Evolutionary conservation across 2,329 filamentous ascomycete genomes (phyloP).

Genomic region (Aspergillus arachidicola): DNA sequence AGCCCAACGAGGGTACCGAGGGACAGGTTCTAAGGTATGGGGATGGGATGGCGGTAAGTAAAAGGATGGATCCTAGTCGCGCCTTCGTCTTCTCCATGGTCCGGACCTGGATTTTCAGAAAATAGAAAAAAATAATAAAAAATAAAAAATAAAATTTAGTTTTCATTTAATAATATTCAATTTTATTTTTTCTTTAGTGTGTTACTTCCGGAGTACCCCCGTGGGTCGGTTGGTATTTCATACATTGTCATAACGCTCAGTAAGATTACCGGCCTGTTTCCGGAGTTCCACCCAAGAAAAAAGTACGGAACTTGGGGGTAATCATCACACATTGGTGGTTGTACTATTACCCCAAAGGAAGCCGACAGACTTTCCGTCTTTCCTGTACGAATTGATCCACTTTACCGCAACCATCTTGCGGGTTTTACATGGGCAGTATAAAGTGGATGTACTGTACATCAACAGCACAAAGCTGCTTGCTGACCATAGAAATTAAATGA

Average conservation of each 20-base stretch:
- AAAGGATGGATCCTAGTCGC: constrained; percentile 22
- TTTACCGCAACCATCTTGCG: constrained; percentile 6
- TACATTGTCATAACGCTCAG: constrained; percentile 24
- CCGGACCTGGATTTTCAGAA: constrained; percentile 12
- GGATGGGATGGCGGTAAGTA: constrained; percentile 26
- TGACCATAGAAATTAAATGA: neutral
- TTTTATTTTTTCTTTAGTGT: constrained; percentile 16
- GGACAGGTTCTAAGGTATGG: constrained; percentile 25
- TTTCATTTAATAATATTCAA: constrained; percentile 10
- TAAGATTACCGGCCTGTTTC: constrained; percentile 35
- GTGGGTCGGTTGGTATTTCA: constrained; percentile 25
- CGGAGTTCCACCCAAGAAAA: constrained; percentile 26
- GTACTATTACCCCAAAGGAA: constrained; percentile 6
- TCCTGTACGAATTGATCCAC: constrained; percentile 9
- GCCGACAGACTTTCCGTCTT: neutral
- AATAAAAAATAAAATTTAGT: constrained; percentile 2
- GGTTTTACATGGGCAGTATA: neutral
- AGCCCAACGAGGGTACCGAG: constrained; percentile 27
- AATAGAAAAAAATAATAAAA: constrained; percentile 1
- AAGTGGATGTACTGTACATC: constrained; percentile 1
- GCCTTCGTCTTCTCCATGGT: constrained; percentile 21
- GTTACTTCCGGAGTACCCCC: constrained; percentile 32
- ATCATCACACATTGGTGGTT: neutral
- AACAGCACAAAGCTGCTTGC: neutral
- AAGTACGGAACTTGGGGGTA: constrained; percentile 24